Base-by-base conservation (phyloP, 768 basidiomycete species). In the Lepiota venenata region DNA sequence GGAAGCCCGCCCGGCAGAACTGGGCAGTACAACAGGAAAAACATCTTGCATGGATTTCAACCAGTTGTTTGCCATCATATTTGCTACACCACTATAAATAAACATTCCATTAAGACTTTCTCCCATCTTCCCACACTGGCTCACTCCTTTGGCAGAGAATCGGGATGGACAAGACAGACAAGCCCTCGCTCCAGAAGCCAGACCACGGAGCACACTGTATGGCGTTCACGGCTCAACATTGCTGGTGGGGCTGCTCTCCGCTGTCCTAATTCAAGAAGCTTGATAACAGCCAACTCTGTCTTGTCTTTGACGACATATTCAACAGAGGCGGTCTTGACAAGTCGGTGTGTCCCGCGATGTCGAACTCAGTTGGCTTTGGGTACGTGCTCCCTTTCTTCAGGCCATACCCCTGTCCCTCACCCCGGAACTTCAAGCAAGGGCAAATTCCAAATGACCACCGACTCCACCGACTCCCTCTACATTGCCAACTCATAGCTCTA, bases 401-500 rank as follows among this genome's bases (percentile, higher is more conserved):
- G 50, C 36, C 46, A 20, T 22, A 3, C 40, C 48, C 44, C 29
- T 56, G 53, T 50, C 47, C 20, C 45, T 58, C 20, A 52, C 6
- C 29, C 29, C 1, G 9, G 2, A 11, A 14, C 25, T 15, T 3
- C 18, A 6, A 47, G 50, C 16, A 87, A 85, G 53, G 80, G 78
- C 14, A 82, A 91, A 59, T 94, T 94, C 66, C 81, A 93, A 64
- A 91, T 91, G 81, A 83, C 88, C 2, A 88, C 88, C 1, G 61
- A 66, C 9, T 76, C 76, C 1, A 54, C 74, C 12, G 81, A 79
- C 63, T 90, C 89, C 62, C 77, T 86, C 2, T 90, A 80, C 67
- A 69, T 92, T 40, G 68, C 77, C 40, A 76, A 91, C 67, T 81
- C 80, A 5, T 73, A 82, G 52, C 81, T 94, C 36, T 93, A n/a